These are phyloP conservation scores for Citrullus colocynthis DNA, from an alignment of 306 rosid genomes.

Conservation along the genomic window DNA sequence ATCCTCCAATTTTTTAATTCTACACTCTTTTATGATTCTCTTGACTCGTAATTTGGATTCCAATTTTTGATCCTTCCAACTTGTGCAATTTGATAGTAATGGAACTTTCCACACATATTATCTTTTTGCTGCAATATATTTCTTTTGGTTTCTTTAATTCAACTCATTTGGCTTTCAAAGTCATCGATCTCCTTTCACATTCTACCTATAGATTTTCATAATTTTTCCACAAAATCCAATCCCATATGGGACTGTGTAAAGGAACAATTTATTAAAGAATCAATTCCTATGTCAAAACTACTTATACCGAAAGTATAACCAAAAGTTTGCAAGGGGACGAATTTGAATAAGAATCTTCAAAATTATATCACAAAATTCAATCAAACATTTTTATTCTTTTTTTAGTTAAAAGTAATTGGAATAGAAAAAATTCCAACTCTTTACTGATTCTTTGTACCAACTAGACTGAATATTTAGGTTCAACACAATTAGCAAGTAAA, in stretches of 20 bases:
- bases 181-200: not conserved
- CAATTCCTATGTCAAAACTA: not conserved
- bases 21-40: not conserved
- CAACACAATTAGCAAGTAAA: no score
- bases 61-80: not conserved
- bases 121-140: not conserved
- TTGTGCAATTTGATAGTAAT: not conserved
- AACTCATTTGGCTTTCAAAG: not conserved
- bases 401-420: not conserved
- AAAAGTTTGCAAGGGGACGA: not conserved
- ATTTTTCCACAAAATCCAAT: not conserved
- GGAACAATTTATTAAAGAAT: not conserved
- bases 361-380: not conserved
- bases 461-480: not conserved
- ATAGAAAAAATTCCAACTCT: not conserved
- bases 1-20: not conserved
- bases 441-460: not conserved
- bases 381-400: not conserved
- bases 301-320: not conserved
- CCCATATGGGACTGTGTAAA: not conserved
- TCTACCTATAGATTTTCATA: not conserved
- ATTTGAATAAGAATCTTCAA: conserved; percentile 6
- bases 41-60: conserved; percentile 19
- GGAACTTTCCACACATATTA: not conserved
- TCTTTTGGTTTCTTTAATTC: not conserved